phyloP scores from a whole-genome alignment of 129 eudicot genomes.

The Flaveria robusta region DNA sequence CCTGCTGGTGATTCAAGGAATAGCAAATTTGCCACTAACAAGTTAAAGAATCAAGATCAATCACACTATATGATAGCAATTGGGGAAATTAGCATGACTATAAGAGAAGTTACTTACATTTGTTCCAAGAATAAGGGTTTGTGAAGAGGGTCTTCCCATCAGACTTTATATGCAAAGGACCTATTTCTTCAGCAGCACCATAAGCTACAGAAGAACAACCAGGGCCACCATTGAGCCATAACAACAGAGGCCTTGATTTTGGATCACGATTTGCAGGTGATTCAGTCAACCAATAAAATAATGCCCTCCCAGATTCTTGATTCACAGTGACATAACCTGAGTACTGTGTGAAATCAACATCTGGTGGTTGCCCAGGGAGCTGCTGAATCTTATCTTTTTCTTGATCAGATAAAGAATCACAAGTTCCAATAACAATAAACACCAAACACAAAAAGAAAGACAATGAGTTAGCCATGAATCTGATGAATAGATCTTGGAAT shows the following conservation, averaged over 20 bases:
- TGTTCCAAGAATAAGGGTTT: constrained; percentile 95
- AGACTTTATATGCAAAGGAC: constrained; percentile 78
- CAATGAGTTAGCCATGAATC: constrained; percentile 48
- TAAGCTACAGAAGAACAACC: constrained; percentile 99
- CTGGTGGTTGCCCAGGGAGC: constrained; percentile 91
- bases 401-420: constrained; percentile 57
- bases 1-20: constrained; percentile 99
- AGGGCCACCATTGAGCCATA: constrained; percentile 99
- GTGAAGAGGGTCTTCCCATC: constrained; percentile 78
- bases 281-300: constrained; percentile 95
- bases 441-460: constrained; percentile 34
- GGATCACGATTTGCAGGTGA: constrained; percentile 63
- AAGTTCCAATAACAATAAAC: constrained; percentile 41
- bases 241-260: constrained; percentile 72
- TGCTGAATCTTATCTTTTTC: constrained; percentile 65
- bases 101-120: constrained; percentile 51
- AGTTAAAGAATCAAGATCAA: constrained; percentile 24
- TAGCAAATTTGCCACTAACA: constrained; percentile 96
- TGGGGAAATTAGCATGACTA: not conserved
- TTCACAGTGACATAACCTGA: constrained; percentile 93
- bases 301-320: constrained; percentile 75
- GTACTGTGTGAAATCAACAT: constrained; percentile 76
- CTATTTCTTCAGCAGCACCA: constrained; percentile 99
- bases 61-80: not conserved
- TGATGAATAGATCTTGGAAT: constrained; percentile 29